Evolutionary conservation across 2,329 filamentous ascomycete genomes (phyloP).

Genomic region (Diaporthe eres): DNA sequence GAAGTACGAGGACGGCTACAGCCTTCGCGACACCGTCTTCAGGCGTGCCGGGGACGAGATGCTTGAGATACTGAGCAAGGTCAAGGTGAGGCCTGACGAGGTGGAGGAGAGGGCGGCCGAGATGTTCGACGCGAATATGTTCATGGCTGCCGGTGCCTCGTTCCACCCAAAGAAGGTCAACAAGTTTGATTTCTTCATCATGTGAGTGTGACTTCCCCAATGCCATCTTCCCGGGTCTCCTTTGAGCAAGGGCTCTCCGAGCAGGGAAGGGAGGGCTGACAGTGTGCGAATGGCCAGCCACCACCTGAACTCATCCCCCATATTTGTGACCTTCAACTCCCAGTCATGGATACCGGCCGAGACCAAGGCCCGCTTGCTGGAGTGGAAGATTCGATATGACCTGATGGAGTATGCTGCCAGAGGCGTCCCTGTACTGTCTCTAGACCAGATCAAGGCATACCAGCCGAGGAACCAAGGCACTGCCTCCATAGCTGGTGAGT

Average conservation of each 20-base stretch:
- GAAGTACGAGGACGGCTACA: conserved; percentile 69
- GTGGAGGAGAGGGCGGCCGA: conserved; percentile 68
- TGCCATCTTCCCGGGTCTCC: neutral
- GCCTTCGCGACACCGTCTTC: conserved; percentile 79
- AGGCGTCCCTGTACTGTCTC: conserved; percentile 70
- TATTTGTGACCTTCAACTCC: conserved; percentile 79
- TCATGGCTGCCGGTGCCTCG: conserved; percentile 67
- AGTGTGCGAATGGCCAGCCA: conserved; percentile 72
- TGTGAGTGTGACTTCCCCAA: conserved; percentile 55
- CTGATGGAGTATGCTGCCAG: conserved; percentile 81
- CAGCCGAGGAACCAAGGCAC: conserved; percentile 57
- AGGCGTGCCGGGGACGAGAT: conserved; percentile 74
- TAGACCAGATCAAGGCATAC: conserved; percentile 74
- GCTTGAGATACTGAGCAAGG: conserved; percentile 71
- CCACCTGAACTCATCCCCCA: conserved; percentile 77
- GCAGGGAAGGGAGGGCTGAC: conserved; percentile 6
- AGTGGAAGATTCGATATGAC: conserved; percentile 86
- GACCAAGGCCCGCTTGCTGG: conserved; percentile 78
- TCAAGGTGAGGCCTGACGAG: conserved; percentile 68
- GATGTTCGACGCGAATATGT: conserved; percentile 77
- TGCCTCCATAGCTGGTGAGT: conserved; percentile 58
- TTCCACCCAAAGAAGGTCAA: conserved; percentile 74
- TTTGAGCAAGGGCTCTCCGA: neutral
- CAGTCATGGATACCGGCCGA: conserved; percentile 71
- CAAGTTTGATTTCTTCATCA: conserved; percentile 86